These are phyloP conservation scores for Neofusicoccum sp. DNA, from an alignment of 2,329 filamentous ascomycete genomes.

Conservation along the genomic window DNA sequence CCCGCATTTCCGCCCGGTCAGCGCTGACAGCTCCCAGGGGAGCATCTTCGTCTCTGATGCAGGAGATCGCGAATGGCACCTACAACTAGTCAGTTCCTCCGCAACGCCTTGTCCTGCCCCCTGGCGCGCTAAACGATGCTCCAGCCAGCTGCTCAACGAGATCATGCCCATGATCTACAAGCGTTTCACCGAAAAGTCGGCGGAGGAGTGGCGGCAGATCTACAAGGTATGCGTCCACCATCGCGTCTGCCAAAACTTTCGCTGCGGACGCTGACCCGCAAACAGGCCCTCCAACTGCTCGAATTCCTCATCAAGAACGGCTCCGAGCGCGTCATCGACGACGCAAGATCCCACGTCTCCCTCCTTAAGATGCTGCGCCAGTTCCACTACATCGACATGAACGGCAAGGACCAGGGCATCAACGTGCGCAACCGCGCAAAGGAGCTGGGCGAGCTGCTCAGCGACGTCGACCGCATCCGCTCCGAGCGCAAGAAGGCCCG, in stretches of 20 bases:
- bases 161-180: slow-evolving; percentile 99
- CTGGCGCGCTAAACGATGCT: slow-evolving; percentile 7
- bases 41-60: slow-evolving; percentile 87
- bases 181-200: slow-evolving; percentile 96
- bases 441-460: slow-evolving; percentile 89
- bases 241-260: background rate
- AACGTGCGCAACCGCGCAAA: slow-evolving; percentile 97
- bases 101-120: background rate
- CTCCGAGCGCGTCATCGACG: slow-evolving; percentile 95
- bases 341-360: slow-evolving; percentile 91
- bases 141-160: slow-evolving; percentile 92
- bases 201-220: slow-evolving; percentile 98
- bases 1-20: slow-evolving; percentile 51
- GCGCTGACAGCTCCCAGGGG: slow-evolving; percentile 31
- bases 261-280: slow-evolving; percentile 25
- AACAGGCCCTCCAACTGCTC: slow-evolving; percentile 78
- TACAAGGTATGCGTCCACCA: slow-evolving; percentile 70
- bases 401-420: slow-evolving; percentile 97
- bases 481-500: slow-evolving; percentile 83
- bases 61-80: slow-evolving; percentile 96
- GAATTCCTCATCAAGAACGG: slow-evolving; percentile 98
- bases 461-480: slow-evolving; percentile 85
- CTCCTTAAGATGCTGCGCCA: slow-evolving; percentile 97
- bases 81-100: slow-evolving; percentile 82
- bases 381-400: slow-evolving; percentile 94